phyloP scores from a whole-genome alignment of 805 yeast genomes.

The Hanseniaspora clermontiae region DNA sequence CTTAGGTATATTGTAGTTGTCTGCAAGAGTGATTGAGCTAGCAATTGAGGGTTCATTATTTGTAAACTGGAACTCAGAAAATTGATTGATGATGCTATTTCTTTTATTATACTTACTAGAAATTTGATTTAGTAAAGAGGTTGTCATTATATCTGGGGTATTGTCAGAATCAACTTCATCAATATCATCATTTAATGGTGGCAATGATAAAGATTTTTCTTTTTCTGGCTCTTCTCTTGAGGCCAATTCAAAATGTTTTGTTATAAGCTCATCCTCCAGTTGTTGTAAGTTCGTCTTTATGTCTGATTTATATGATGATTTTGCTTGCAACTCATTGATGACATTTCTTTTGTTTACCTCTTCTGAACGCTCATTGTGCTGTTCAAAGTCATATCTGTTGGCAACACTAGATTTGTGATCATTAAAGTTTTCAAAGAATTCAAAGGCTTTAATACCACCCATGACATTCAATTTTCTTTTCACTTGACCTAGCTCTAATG shows the following conservation, averaged over 20 bases:
- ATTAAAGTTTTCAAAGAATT: slow-evolving; percentile 36
- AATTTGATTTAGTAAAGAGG: background rate
- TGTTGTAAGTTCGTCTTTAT: background rate
- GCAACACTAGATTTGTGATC: slow-evolving; percentile 21
- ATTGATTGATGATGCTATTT: background rate
- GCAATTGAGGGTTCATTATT: background rate
- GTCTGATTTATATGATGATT: background rate
- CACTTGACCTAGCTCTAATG: slow-evolving; percentile 55
- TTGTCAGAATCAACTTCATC: background rate
- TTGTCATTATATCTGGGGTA: slow-evolving; percentile 1
- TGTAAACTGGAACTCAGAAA: background rate
- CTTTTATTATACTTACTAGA: background rate
- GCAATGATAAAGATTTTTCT: background rate
- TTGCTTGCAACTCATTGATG: background rate
- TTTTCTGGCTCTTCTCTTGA: background rate
- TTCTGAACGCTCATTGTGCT: slow-evolving; percentile 15
- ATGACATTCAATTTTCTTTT: slow-evolving; percentile 37
- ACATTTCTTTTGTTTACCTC: background rate
- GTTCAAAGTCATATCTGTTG: slow-evolving; percentile 13
- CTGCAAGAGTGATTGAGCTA: background rate
- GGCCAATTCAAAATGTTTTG: background rate
- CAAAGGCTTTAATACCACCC: slow-evolving; percentile 68
- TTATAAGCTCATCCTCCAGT: background rate
- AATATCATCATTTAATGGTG: background rate
- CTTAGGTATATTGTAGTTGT: background rate